phyloP scores from a whole-genome alignment of 2,329 filamentous ascomycete species.

The Trichophaea hybrida region DNA sequence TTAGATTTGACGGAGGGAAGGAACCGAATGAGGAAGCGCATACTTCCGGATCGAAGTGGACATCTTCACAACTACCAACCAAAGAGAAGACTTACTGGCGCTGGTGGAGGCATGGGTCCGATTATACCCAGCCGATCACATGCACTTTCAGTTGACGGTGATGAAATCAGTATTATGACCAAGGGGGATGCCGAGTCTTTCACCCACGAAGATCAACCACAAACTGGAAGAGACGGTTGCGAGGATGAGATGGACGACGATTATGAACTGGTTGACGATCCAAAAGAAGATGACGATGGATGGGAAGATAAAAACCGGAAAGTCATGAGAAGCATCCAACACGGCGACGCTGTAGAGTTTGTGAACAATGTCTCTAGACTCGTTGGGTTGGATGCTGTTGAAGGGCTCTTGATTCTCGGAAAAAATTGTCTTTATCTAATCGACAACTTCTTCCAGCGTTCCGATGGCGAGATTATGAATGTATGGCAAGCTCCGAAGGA shows the following conservation, averaged over 20 bases:
- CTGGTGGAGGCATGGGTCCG: slow-evolving; percentile 5
- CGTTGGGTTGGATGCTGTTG: slow-evolving; percentile 80
- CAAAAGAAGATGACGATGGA: slow-evolving; percentile 63
- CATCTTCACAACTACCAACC: slow-evolving; percentile 66
- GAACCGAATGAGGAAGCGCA: slow-evolving; percentile 81
- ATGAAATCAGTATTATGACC: slow-evolving; percentile 27
- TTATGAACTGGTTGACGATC: slow-evolving; percentile 90
- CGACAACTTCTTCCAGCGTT: slow-evolving; percentile 89
- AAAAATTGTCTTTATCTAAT: slow-evolving; percentile 87
- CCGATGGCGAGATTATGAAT: slow-evolving; percentile 91
- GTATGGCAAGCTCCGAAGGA: slow-evolving; percentile 86
- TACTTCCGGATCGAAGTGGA: slow-evolving; percentile 60
- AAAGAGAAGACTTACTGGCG: slow-evolving; percentile 50
- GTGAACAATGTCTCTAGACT: slow-evolving; percentile 94
- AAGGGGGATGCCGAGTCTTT: slow-evolving; percentile 28
- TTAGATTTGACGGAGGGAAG: slow-evolving; percentile 90
- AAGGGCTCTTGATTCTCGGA: slow-evolving; percentile 83
- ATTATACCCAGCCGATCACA: slow-evolving; percentile 11
- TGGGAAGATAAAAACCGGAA: slow-evolving; percentile 98
- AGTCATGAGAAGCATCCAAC: slow-evolving; percentile 84
- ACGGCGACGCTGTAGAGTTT: slow-evolving; percentile 79
- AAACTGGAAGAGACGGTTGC: slow-evolving; percentile 30
- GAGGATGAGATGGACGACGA: slow-evolving; percentile 57
- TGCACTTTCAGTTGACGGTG: slow-evolving; percentile 24
- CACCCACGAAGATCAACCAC: slow-evolving; percentile 28